Conservation (phyloP, 495 filamentous ascomycete genomes). For the Parathielavia hyrcaniae region DNA sequence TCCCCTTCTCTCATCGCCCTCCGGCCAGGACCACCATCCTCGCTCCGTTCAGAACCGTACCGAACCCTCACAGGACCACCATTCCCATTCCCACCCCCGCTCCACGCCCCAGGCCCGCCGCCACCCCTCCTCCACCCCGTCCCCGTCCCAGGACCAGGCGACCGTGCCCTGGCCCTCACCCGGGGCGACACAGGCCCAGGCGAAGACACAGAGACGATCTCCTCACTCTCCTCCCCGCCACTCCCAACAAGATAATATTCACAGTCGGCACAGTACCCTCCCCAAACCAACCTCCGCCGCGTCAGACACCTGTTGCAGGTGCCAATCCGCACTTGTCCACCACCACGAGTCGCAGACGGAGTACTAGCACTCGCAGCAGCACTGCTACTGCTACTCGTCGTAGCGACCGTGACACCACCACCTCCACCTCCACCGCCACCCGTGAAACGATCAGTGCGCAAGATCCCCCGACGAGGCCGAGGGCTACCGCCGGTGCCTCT, state of each 20-base stretch:
- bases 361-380: no score
- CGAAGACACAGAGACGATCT: no score
- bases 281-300: not conserved
- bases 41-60: not conserved
- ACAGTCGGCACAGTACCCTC: constrained; percentile 9
- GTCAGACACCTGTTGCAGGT: constrained; percentile 8
- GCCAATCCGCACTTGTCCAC: not conserved
- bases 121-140: not conserved
- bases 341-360: no score
- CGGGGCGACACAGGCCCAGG: no score
- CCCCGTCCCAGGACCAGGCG: not conserved
- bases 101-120: not conserved
- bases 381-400: not conserved
- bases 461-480: not conserved
- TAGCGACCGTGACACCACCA: not conserved
- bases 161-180: not conserved
- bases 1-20: constrained; percentile 5
- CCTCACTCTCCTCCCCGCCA: not conserved
- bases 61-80: not conserved
- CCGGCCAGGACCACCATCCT: not conserved
- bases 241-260: not conserved
- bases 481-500: not conserved
- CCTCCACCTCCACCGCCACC: no score
- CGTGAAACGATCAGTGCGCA: no score
- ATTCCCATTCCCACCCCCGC: not conserved